Base-by-base conservation (phyloP, 306 rosid genomes). In the Alnus rubra region DNA sequence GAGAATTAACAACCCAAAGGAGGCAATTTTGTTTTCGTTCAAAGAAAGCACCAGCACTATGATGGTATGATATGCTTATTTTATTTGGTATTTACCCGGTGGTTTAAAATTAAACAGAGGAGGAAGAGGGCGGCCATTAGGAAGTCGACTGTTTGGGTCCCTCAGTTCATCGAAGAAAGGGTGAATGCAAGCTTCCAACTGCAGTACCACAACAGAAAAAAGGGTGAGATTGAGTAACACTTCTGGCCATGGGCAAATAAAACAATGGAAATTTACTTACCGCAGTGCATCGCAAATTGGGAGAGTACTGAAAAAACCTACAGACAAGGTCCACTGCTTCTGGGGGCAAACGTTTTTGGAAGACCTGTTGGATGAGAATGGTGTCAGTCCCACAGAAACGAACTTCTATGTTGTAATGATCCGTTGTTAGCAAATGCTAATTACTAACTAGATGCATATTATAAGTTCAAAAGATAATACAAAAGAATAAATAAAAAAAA, bases 321-420 rank as follows among this genome's bases (percentile, higher is more conserved):
- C 99, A 95, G 51, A 95, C 98, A 68, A 95, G 98, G 81, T 95
- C 99, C 76, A 95, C 99, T 10, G 99, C 99, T 88, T 95, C 99
- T 69, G 98, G 99, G 77, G 99, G 97, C 71, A 95, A 83, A 81
- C 99, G 97, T 77, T 95, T 95, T 87, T 93, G 98, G 79, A 95
- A 95, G 76, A 95, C 99, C 99, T 95, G 88, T 71, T 68, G 71
- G 65, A 79, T 42, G 50, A 67, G 50, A 67, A 67, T 39, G 11
- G 4, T 42, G 31, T 37, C 50, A 67, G 69, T 69, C 23, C 73
- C 39, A 28, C 51, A 44, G 30, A 31, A 55, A 55, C 31, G 18
- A 48, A 33, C 49, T 51, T 13, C 2, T 13, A 59, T 71, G 33
- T 44, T 23, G 28, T 23, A 23, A 23, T 0, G 28, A 23, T 23